These are phyloP conservation scores for Teunomyces barrocoloradensis DNA, from an alignment of 805 yeast species.

Conservation along the genomic window DNA sequence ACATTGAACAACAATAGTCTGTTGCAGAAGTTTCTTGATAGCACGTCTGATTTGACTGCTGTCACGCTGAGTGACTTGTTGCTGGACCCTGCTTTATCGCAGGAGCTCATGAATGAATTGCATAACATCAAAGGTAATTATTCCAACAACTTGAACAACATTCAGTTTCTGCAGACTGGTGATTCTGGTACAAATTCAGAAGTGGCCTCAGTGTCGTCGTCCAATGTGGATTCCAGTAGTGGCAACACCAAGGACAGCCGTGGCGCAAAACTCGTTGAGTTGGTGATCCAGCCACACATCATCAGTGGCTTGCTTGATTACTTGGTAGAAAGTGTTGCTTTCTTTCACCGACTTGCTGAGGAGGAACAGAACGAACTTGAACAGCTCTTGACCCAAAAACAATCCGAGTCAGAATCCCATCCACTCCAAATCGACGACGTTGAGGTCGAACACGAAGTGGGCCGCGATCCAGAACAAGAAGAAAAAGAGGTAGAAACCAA, in stretches of 20 bases:
- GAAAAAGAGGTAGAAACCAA: conserved; percentile 22
- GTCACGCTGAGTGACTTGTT: conserved; percentile 34
- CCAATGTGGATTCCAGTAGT: conserved; percentile 26
- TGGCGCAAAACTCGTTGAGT: conserved; percentile 64
- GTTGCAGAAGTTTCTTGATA: conserved; percentile 41
- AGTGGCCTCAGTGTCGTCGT: conserved; percentile 32
- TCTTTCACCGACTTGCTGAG: conserved; percentile 30
- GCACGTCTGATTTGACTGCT: conserved; percentile 28
- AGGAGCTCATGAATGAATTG: conserved; percentile 38
- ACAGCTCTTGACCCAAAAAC: conserved; percentile 12
- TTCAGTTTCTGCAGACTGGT: conserved; percentile 25
- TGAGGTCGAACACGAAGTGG: conserved; percentile 5
- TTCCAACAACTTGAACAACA: conserved; percentile 23
- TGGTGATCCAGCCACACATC: conserved; percentile 74
- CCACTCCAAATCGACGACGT: neutral
- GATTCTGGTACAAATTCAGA: conserved; percentile 20
- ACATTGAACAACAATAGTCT: conserved; percentile 34
- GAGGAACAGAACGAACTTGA: conserved; percentile 22
- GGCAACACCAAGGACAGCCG: conserved; percentile 32
- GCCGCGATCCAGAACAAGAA: conserved; percentile 8
- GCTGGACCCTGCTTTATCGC: conserved; percentile 32
- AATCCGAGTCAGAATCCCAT: neutral
- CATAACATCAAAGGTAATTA: conserved; percentile 35
- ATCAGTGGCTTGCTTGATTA: conserved; percentile 65
- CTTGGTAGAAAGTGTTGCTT: conserved; percentile 52